Evolutionary conservation across 441 rosid species (phyloP), one percentile per base, ranked within the genome.

Genomic region (Hura crepitans): DNA sequence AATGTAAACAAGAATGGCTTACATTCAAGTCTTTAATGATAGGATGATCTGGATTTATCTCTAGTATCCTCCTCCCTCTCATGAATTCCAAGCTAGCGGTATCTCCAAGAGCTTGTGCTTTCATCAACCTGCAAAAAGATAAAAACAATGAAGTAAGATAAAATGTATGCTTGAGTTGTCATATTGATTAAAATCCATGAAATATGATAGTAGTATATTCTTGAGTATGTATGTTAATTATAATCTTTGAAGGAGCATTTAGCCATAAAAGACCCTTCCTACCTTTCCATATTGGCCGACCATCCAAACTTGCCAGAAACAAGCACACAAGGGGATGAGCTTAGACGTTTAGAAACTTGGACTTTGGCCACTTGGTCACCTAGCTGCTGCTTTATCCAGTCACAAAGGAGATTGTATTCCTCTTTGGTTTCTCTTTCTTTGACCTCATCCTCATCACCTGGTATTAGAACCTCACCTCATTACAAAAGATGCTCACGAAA

Each of bases 211-310:
- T 35, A 62, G n/a, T 15, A 30, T n/a, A 55, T 13, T 14, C 30
- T 49, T 47, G 11, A 54, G 53, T 22, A 28, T 33, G 9, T 5
- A 49, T 0, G 8, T 23, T n/a, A 5, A 53, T 23, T 46, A 17
- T 17, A n/a, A 20, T 25, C 28, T 27, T 17, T 15, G 23, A 18
- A 28, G 50, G 13, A 60, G 50, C 31, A 17, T 2, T 0, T 25
- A 2, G 8, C 13, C 58, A 20, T 18, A 57, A 23, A 61, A 50
- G 28, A 63, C 23, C 28, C 60, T 20, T 58, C 68, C 83, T 42
- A 91, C 97, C 99, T 95, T 80, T 96, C 98, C 99, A 96, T 96
- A 71, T 96, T 96, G 45, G 98, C 97, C n/a, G 96, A 92, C 99
- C 99, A 96, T n/a, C 99, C 96, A 64, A 92, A 96, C 78, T 92